Evolutionary conservation across 2,329 filamentous ascomycete species (phyloP), one percentile per base, ranked within the genome.

Genomic region (Rhinocladiella mackenziei): DNA sequence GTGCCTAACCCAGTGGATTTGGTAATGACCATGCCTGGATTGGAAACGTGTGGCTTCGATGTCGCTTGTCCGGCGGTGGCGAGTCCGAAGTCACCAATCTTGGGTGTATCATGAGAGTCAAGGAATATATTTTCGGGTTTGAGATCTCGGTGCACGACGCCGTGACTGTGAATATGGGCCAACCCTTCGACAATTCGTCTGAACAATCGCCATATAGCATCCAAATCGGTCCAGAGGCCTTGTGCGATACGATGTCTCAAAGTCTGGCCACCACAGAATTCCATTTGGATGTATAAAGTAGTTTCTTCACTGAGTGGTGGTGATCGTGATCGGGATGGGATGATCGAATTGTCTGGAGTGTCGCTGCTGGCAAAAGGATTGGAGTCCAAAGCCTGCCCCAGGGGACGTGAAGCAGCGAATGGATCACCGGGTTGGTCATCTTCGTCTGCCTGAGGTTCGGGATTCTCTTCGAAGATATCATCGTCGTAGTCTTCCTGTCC

Each of bases 81-180:
- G 25, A 98, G 73, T 3, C 92, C 92, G 64, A 98, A 97, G 60
- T 98, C 92, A 31, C 92, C 92, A 56, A 98, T 96, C 55, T 94
- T 92, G 26, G 94, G 89, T 56, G 94, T 92, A 53, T 89, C 87
- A 2, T 83, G 77, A 5, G 84, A 80, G 58, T 97, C 91, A 54
- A 98, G 94, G 67, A 98, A 98, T 20, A 98, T 83, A 55, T 98
- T 98, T 61, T 97, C 92, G 0, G 92, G 92, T 62, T 98, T 98
- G 19, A 98, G 73, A 63, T 98, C 92, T 6, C 92, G 84, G 63
- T 98, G 92, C 10, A 97, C 92, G 54, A 98, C 94, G 37, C 86
- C 89, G 46, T 91, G 76, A 8, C 83, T 78, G 63, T 98, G 92
- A 31, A 98, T 92, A 62, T 97, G 88, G 10, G 80, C 82, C 29